Base-by-base conservation (phyloP, 352 stramenopile genomes). In the Hyaloperonospora arabidopsidis region DNA sequence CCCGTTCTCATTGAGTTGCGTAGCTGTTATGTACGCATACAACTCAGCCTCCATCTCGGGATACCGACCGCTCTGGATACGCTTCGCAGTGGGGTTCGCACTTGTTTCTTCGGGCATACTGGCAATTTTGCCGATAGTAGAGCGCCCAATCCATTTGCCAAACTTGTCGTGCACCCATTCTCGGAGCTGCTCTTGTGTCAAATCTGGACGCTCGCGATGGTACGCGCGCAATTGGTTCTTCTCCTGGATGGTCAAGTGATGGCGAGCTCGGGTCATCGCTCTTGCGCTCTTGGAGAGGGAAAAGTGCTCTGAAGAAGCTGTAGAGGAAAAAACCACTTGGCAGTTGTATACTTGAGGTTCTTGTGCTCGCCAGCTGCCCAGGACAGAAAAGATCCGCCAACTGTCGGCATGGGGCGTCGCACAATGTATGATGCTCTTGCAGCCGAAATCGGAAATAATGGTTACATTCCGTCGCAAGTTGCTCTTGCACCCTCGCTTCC, bases 131-230 rank as follows among this genome's bases (percentile, higher is more conserved):
- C 66, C 66, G n/a, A 74, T 61, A 19, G 66, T 74, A n/a, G 66
- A 74, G 35, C 63, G 66, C 8, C 54, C 66, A 6, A 71, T 54
- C 66, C 66, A 74, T 52, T 74, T 66, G 49, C 49, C 59, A n/a
- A 71, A 68, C 12, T 45, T 39, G 15, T 25, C 18, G 36, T 71
- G 55, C 1, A 43, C 59, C 66, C 66, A 74, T 52, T 74, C 66
- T 14, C 66, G 63, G 10, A 74, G 59, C 50, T 71, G 66, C 63
- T 71, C 66, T 48, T 74, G 66, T 8, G 66, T 74, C 49, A 74
- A 34, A 0, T 67, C 63, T 4, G 66, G 62, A 0, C 49, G 62
- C 28, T 59, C 48, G 18, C 52, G 62, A 51, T 67, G 62, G 29
- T 55, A 50, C 5, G 36, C 55, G 14, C 66, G 66, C 40, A 74